Conservation (phyloP, 2,329 filamentous ascomycete genomes). For the Neodidymelliopsis sp. region DNA sequence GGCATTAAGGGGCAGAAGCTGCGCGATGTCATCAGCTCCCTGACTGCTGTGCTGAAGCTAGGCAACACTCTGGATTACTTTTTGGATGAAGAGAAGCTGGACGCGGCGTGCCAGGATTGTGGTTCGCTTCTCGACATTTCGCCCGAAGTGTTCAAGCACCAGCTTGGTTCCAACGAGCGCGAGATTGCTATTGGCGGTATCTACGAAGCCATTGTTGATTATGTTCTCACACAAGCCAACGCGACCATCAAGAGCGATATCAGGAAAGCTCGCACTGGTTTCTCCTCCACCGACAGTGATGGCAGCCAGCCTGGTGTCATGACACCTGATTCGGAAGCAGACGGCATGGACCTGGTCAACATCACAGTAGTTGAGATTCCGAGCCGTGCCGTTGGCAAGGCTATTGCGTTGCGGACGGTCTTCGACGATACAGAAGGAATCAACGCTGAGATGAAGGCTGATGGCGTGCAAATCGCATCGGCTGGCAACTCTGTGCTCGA, state of each 20-base stretch:
- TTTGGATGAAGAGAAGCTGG: slow-evolving; percentile 82
- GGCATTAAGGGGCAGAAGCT: slow-evolving; percentile 89
- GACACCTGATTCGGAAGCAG: slow-evolving; percentile 74
- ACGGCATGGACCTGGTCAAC: slow-evolving; percentile 82
- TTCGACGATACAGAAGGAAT: slow-evolving; percentile 95
- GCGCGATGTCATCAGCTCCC: slow-evolving; percentile 81
- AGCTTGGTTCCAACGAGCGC: slow-evolving; percentile 85
- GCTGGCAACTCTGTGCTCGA: slow-evolving; percentile 83
- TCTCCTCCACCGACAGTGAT: slow-evolving; percentile 71
- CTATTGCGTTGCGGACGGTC: slow-evolving; percentile 84
- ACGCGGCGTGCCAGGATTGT: slow-evolving; percentile 89
- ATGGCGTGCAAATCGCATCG: slow-evolving; percentile 79
- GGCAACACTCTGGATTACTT: slow-evolving; percentile 88
- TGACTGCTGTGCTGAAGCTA: slow-evolving; percentile 88
- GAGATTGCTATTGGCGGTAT: slow-evolving; percentile 82
- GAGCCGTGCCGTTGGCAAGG: slow-evolving; percentile 80
- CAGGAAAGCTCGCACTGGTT: slow-evolving; percentile 68
- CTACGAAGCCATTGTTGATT: slow-evolving; percentile 94
- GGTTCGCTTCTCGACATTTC: slow-evolving; percentile 85
- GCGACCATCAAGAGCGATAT: slow-evolving; percentile 81
- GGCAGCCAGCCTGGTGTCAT: slow-evolving; percentile 60
- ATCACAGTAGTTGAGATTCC: slow-evolving; percentile 90
- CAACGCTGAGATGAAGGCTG: slow-evolving; percentile 96
- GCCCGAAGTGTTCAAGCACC: slow-evolving; percentile 78
- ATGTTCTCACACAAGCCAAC: slow-evolving; percentile 90